These are phyloP conservation scores for Oehlia diaphana DNA, from an alignment of 192 early-diverging fungal species.

Conservation along the genomic window DNA sequence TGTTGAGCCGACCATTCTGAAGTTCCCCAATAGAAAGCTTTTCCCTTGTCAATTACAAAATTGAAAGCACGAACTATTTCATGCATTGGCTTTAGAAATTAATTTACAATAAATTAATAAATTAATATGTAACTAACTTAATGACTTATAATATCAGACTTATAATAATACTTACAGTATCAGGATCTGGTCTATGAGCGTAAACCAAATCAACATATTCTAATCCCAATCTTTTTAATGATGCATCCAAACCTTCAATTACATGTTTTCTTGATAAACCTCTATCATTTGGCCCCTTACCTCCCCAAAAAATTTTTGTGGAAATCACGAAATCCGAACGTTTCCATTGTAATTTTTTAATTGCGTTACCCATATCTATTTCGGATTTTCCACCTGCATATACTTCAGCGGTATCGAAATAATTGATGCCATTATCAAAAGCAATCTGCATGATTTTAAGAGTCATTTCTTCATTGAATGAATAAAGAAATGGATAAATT, in stretches of 20 bases:
- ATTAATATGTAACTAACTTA: no score
- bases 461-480: slow-evolving; percentile 47
- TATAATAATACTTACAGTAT: slow-evolving; percentile 38
- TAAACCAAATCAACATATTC: slow-evolving; percentile 79
- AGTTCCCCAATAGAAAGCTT: slow-evolving; percentile 85
- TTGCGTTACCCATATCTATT: slow-evolving; percentile 72
- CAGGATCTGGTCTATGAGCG: slow-evolving; percentile 76
- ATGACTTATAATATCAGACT: no score
- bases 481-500: not conserved
- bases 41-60: slow-evolving; percentile 74
- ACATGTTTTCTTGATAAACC: slow-evolving; percentile 87
- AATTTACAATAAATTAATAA: no score
- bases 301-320: slow-evolving; percentile 79
- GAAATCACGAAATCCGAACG: slow-evolving; percentile 76
- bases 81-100: slow-evolving; percentile 63
- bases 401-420: slow-evolving; percentile 73
- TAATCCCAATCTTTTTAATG: slow-evolving; percentile 67
- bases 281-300: slow-evolving; percentile 74
- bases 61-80: slow-evolving; percentile 87
- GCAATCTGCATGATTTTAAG: slow-evolving; percentile 67
- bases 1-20: slow-evolving; percentile 81
- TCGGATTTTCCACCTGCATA: slow-evolving; percentile 67
- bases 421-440: slow-evolving; percentile 75
- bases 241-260: slow-evolving; percentile 74
- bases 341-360: slow-evolving; percentile 72